Evolutionary conservation across 2,329 filamentous ascomycete species (phyloP).

Genomic region (Nemania sp.): DNA sequence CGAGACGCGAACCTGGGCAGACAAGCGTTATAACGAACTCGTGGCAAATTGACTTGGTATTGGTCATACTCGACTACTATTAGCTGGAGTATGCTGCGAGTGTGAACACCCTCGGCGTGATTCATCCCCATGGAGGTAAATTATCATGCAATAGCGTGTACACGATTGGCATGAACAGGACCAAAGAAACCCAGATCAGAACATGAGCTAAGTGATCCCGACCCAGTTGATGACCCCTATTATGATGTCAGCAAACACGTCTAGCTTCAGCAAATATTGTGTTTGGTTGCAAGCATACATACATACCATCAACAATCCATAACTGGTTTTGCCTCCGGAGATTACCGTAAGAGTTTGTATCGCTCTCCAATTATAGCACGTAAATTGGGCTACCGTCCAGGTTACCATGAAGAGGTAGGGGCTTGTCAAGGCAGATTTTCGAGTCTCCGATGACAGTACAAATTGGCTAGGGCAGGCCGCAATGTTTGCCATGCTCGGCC

Average conservation of each 20-base stretch:
- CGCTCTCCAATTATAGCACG: neutral
- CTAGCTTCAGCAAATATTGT: neutral
- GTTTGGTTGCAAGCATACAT: neutral
- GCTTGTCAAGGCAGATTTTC: neutral
- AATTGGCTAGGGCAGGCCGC: neutral
- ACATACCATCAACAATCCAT: neutral
- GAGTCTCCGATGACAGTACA: neutral
- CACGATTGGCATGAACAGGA: conserved; percentile 7
- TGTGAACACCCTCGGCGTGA: conserved; percentile 10
- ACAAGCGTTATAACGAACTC: conserved; percentile 11
- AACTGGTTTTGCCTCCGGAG: no score
- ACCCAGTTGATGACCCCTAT: no score
- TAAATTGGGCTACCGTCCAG: no score
- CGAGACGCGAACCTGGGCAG: conserved; percentile 1
- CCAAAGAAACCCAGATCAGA: neutral
- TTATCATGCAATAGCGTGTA: conserved; percentile 7
- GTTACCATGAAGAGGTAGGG: neutral
- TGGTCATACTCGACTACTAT: conserved; percentile 5
- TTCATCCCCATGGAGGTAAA: conserved; percentile 19
- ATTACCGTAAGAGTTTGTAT: neutral
- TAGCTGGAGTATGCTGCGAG: conserved; percentile 4
- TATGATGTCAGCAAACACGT: neutral
- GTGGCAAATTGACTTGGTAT: conserved; percentile 15
- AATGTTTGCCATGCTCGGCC: conserved; percentile 3
- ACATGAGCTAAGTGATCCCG: no score